Percentiles rank a stretch among this genome's conserved stretches.
Conservation (phyloP, 2,329 filamentous ascomycete genomes). For the Scedosporium minutisporum region DNA sequence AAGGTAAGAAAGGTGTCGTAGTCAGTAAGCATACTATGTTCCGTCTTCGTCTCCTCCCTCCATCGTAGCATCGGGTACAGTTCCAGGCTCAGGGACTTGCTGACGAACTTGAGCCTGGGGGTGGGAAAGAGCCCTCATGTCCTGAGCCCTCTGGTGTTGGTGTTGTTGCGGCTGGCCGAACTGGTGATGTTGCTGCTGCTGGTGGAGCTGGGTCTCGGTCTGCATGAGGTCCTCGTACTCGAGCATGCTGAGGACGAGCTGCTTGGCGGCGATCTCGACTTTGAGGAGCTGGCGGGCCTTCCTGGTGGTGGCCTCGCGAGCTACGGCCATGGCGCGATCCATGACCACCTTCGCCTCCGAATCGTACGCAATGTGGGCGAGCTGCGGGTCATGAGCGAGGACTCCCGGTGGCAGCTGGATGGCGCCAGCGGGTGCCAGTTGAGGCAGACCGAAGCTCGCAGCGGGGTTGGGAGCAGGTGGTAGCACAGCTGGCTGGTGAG, state of each 20-base stretch:
- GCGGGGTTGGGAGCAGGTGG: constrained; percentile 6
- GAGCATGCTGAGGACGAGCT: constrained; percentile 42
- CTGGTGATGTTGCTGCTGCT: constrained; percentile 15
- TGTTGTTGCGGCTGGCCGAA: constrained; percentile 8
- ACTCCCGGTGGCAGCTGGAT: constrained; percentile 6
- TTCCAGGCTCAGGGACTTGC: not conserved
- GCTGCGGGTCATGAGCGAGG: constrained; percentile 5
- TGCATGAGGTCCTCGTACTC: constrained; percentile 37
- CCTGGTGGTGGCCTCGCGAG: constrained; percentile 28
- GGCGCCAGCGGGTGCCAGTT: constrained; percentile 4
- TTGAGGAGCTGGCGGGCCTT: constrained; percentile 37
- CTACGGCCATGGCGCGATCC: constrained; percentile 36
- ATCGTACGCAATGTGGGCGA: constrained; percentile 19
- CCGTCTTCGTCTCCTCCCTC: constrained; percentile 4
- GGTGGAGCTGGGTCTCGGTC: constrained; percentile 17
- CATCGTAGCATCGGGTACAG: constrained; percentile 5
- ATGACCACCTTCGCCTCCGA: constrained; percentile 28
- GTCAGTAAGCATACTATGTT: not conserved
- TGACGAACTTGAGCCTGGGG: not conserved
- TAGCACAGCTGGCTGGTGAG: constrained; percentile 17
- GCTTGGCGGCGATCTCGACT: constrained; percentile 43
- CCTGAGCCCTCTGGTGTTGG: not conserved
- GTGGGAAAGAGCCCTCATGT: not conserved
- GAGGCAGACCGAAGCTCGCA: constrained; percentile 6
- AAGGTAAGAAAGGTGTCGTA: not conserved